A percentile compares a stretch with the other conserved stretches of the same genome.
These are phyloP conservation scores for Naganishia onofrii DNA, from an alignment of 768 basidiomycete species.

Conservation along the genomic window DNA sequence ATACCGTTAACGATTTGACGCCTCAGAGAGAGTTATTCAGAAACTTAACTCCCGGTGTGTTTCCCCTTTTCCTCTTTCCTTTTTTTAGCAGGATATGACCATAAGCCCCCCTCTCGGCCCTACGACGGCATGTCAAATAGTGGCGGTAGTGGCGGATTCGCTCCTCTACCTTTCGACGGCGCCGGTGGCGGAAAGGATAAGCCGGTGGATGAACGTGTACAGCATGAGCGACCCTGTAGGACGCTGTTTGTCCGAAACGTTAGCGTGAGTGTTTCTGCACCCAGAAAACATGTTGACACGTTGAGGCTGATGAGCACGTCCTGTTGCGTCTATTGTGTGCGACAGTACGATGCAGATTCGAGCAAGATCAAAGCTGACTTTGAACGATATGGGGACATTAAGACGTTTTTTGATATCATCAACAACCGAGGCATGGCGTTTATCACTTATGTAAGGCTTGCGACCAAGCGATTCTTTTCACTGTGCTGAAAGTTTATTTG, in stretches of 20 bases:
- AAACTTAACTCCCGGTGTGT: neutral
- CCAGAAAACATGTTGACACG: neutral
- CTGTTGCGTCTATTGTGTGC: neutral
- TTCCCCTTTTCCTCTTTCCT: neutral
- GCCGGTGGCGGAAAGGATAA: conserved; percentile 49
- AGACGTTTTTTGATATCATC: conserved; percentile 94
- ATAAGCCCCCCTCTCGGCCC: neutral
- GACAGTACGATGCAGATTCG: conserved; percentile 51
- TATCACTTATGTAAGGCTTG: conserved; percentile 84
- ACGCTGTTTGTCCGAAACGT: conserved; percentile 97
- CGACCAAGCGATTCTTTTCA: neutral
- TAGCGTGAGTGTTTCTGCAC: conserved; percentile 68
- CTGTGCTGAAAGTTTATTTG: neutral
- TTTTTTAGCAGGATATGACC: neutral
- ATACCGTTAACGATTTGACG: neutral
- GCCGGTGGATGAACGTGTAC: conserved; percentile 88
- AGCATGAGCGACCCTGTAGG: conserved; percentile 89
- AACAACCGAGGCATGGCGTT: conserved; percentile 97
- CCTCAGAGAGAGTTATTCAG: neutral
- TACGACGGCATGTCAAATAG: neutral
- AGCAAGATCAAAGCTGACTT: conserved; percentile 79
- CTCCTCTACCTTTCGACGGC: neutral
- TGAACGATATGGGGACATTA: conserved; percentile 91
- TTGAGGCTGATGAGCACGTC: neutral
- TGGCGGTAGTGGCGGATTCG: neutral